These are phyloP conservation scores for Magnaporthiopsis rhizophila DNA, from an alignment of 2,329 filamentous ascomycete genomes.

Conservation along the genomic window DNA sequence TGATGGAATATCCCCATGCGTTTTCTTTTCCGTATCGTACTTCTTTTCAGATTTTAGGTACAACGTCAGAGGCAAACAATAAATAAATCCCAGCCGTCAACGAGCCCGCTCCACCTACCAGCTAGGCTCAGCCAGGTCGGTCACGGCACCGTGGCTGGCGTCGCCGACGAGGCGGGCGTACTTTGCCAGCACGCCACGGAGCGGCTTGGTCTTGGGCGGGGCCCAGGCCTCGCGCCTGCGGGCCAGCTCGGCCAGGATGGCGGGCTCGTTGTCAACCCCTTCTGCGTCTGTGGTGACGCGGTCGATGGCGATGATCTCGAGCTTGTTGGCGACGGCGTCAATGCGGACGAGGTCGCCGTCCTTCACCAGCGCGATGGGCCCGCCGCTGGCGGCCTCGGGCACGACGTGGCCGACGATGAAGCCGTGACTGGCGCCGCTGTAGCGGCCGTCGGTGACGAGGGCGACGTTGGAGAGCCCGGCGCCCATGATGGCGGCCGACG, in stretches of 20 bases:
- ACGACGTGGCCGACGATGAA: conserved; percentile 86
- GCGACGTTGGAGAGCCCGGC: conserved; percentile 77
- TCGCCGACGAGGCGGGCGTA: conserved; percentile 83
- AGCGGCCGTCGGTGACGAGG: conserved; percentile 66
- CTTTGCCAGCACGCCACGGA: conserved; percentile 79
- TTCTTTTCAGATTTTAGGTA: no score
- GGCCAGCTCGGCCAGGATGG: conserved; percentile 46
- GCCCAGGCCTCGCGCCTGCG: conserved; percentile 54
- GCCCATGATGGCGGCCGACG: conserved; percentile 86
- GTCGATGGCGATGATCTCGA: conserved; percentile 51
- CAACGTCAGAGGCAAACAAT: no score
- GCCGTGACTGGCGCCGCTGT: conserved; percentile 75
- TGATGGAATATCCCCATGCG: background rate
- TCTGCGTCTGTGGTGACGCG: conserved; percentile 8
- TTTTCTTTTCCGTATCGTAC: no score
- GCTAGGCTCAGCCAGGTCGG: conserved; percentile 44
- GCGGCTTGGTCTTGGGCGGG: conserved; percentile 62
- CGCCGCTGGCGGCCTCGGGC: conserved; percentile 78
- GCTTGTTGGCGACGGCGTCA: conserved; percentile 71
- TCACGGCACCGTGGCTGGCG: conserved; percentile 86
- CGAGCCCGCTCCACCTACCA: conserved; percentile 10
- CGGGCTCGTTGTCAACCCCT: conserved; percentile 10
- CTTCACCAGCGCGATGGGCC: conserved; percentile 71
- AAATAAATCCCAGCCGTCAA: background rate
- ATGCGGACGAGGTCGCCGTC: conserved; percentile 83